A percentile compares a stretch with the other conserved stretches of the same genome.
Conservation (phyloP, 2,329 filamentous ascomycete genomes). For the Talaromyces sp. region DNA sequence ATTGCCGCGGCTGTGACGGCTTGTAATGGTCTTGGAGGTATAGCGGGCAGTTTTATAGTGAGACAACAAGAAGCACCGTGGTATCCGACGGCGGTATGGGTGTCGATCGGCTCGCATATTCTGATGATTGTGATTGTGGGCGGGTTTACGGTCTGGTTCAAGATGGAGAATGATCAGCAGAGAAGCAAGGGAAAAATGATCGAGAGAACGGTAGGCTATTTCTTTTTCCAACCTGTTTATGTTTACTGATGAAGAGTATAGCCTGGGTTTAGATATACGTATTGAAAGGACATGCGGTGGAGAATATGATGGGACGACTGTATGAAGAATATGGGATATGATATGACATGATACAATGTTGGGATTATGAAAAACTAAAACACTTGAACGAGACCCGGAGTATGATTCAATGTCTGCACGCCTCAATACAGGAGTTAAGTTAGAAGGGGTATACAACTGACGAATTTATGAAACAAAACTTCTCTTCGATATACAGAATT, state of each 20-base stretch:
- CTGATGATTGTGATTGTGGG: slow-evolving; percentile 17
- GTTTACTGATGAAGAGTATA: background rate
- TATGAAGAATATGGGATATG: background rate
- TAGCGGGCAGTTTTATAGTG: slow-evolving; percentile 65
- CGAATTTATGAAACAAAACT: slow-evolving; percentile 6
- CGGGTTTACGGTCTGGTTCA: slow-evolving; percentile 13
- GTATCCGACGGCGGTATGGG: slow-evolving; percentile 64
- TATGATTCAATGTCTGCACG: background rate
- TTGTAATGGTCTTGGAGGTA: slow-evolving; percentile 60
- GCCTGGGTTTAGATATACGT: slow-evolving; percentile 18
- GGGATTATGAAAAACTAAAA: background rate
- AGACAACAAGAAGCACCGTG: slow-evolving; percentile 57
- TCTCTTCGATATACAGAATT: background rate
- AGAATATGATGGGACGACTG: background rate
- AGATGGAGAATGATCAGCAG: slow-evolving; percentile 8
- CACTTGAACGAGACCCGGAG: no score
- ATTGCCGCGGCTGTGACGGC: slow-evolving; percentile 59
- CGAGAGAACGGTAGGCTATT: slow-evolving; percentile 14
- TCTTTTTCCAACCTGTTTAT: background rate
- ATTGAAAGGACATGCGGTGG: background rate
- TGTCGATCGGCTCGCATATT: slow-evolving; percentile 53
- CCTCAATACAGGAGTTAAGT: slow-evolving; percentile 2
- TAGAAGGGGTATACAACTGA: slow-evolving; percentile 15
- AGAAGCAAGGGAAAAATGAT: background rate
- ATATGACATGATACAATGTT: background rate